Conservation (phyloP, 495 filamentous ascomycete species). For the Terfezia boudieri region DNA sequence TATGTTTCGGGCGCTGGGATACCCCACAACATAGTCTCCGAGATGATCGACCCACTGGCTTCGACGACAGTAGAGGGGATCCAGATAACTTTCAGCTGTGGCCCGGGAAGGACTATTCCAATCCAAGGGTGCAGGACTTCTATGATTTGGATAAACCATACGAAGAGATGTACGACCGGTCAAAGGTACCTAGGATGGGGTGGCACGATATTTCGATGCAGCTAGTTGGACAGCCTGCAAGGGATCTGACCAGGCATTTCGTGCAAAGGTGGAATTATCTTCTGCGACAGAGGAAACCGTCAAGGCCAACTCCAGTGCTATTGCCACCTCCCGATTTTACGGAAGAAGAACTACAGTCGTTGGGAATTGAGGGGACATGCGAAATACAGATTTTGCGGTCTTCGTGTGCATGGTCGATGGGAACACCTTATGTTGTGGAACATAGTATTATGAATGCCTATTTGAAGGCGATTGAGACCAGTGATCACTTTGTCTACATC, state of each 20-base stretch:
- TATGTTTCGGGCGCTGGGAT: constrained; percentile 97
- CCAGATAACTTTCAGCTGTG: constrained; percentile 88
- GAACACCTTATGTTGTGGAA: constrained; percentile 59
- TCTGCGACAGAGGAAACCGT: constrained; percentile 78
- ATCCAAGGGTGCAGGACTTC: constrained; percentile 87
- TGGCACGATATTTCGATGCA: constrained; percentile 99
- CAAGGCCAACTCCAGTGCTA: constrained; percentile 78
- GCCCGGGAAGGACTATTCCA: constrained; percentile 97
- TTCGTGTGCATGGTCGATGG: constrained; percentile 74
- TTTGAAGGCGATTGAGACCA: constrained; percentile 77
- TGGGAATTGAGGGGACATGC: constrained; percentile 79
- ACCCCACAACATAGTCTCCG: constrained; percentile 74
- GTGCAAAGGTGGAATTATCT: constrained; percentile 99
- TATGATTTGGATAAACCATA: constrained; percentile 85
- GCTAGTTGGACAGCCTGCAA: constrained; percentile 83
- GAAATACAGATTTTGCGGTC: constrained; percentile 92
- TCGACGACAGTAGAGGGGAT: constrained; percentile 58
- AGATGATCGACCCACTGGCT: constrained; percentile 89
- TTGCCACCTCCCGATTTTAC: constrained; percentile 85
- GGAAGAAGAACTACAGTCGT: constrained; percentile 56
- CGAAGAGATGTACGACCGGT: constrained; percentile 96
- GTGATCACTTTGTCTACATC: constrained; percentile 95
- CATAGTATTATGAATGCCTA: constrained; percentile 94
- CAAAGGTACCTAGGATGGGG: constrained; percentile 75
- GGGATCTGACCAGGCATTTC: constrained; percentile 88